These are phyloP conservation scores for Dissoconium aciculare DNA, from an alignment of 2,329 filamentous ascomycete species.

Conservation along the genomic window DNA sequence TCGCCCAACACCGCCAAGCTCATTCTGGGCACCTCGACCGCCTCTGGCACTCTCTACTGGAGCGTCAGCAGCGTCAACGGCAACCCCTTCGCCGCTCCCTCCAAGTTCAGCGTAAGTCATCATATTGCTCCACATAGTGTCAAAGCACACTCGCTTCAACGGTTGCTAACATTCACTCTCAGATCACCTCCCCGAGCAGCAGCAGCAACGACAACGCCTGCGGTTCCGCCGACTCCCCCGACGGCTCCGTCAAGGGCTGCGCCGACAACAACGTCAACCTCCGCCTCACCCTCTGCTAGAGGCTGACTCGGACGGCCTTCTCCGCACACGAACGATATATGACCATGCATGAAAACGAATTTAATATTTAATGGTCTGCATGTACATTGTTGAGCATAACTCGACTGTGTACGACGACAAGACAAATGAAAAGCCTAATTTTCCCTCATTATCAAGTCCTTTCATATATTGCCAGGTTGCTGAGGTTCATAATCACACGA, in stretches of 20 bases:
- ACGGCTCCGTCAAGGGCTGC: neutral
- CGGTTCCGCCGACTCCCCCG: neutral
- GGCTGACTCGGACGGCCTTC: neutral
- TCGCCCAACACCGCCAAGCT: constrained; percentile 13
- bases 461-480: no score
- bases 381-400: no score
- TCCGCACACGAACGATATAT: no score
- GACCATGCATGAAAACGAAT: no score
- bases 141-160: no score
- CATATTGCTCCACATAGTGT: constrained; percentile 1
- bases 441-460: no score
- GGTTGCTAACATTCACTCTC: no score
- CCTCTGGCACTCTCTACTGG: constrained; percentile 17
- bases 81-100: constrained; percentile 13
- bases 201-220: constrained; percentile 3
- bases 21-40: constrained; percentile 15
- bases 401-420: no score
- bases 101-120: constrained; percentile 11
- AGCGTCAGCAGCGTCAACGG: constrained; percentile 16
- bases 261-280: neutral
- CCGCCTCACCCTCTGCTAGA: neutral
- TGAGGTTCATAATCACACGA: no score
- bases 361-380: no score
- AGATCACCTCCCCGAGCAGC: neutral
- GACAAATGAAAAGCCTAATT: no score